Conservation (phyloP, 2,329 filamentous ascomycete species). For the Biscogniauxia sp. region DNA sequence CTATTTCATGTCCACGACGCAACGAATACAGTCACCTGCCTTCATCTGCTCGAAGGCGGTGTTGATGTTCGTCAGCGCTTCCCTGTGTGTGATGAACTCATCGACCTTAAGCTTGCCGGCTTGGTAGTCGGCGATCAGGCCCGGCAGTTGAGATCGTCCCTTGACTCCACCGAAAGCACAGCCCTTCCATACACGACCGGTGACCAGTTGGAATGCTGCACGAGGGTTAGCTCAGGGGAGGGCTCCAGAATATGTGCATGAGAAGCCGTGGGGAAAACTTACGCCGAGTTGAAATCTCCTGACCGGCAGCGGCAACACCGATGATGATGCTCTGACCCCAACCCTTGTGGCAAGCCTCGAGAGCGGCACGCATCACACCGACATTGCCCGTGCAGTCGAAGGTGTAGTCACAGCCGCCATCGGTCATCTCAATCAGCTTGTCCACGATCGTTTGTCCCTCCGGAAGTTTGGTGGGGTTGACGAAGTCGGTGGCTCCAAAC, state of each 20-base stretch:
- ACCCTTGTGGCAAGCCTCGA: constrained; percentile 98
- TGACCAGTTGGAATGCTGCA: constrained; percentile 95
- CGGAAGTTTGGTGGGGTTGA: constrained; percentile 78
- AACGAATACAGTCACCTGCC: constrained; percentile 92
- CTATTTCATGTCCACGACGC: constrained; percentile 68
- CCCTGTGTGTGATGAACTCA: constrained; percentile 97
- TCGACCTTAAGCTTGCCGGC: constrained; percentile 91
- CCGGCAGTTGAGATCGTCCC: constrained; percentile 87
- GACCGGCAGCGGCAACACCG: constrained; percentile 91
- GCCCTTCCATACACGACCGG: constrained; percentile 95
- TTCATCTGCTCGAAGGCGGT: constrained; percentile 92
- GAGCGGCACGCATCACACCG: constrained; percentile 83
- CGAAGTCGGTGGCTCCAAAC: constrained; percentile 95
- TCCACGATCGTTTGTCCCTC: constrained; percentile 81
- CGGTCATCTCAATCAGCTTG: constrained; percentile 94
- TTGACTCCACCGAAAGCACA: constrained; percentile 98
- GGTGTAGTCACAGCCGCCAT: constrained; percentile 97
- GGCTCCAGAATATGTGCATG: too few species aligned
- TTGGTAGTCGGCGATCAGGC: constrained; percentile 86
- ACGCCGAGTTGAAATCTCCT: constrained; percentile 94
- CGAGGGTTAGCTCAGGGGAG: constrained; percentile 17
- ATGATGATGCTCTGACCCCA: constrained; percentile 99
- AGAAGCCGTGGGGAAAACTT: constrained; percentile 43
- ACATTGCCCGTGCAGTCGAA: constrained; percentile 99
- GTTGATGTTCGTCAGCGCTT: constrained; percentile 81